Conservation (phyloP, 108 stramenopile species). For the Nitzschia sp. region DNA sequence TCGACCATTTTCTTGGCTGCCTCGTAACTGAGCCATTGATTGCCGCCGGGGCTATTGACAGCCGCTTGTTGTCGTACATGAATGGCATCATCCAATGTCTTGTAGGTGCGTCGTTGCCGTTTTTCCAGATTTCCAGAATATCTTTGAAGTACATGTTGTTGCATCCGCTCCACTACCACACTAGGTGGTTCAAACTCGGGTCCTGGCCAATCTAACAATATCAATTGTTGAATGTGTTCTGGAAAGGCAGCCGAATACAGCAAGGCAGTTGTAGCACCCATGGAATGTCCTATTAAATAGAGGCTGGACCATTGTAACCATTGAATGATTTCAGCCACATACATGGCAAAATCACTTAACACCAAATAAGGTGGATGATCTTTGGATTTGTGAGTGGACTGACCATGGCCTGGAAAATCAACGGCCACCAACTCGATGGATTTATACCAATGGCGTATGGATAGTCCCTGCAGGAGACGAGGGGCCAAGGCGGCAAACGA, state of each 20-base stretch:
- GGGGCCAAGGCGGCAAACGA: conserved; percentile 73
- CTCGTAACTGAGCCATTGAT: conserved; percentile 62
- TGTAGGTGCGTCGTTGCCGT: conserved; percentile 23
- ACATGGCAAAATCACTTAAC: conserved; percentile 52
- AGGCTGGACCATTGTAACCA: conserved; percentile 49
- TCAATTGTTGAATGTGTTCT: conserved; percentile 51
- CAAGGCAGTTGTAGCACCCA: conserved; percentile 65
- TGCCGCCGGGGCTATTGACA: conserved; percentile 53
- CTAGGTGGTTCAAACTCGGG: conserved; percentile 31
- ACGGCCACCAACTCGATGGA: conserved; percentile 54
- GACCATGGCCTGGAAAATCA: conserved; percentile 74
- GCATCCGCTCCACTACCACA: conserved; percentile 5
- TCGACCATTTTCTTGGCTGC: conserved; percentile 66
- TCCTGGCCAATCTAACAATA: conserved; percentile 65
- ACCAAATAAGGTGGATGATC: conserved; percentile 49
- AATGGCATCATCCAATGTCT: conserved; percentile 46
- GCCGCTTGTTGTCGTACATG: conserved; percentile 53
- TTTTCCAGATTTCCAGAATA: neutral
- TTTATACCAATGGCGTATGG: neutral
- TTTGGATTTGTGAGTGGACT: conserved; percentile 42
- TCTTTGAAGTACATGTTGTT: conserved; percentile 5
- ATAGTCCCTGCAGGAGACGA: conserved; percentile 16
- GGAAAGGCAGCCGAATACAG: conserved; percentile 69
- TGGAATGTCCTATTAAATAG: conserved; percentile 65
- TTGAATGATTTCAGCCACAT: conserved; percentile 50